Conservation (phyloP, 2,329 filamentous ascomycete species). For the Fusarium ambrosium region DNA sequence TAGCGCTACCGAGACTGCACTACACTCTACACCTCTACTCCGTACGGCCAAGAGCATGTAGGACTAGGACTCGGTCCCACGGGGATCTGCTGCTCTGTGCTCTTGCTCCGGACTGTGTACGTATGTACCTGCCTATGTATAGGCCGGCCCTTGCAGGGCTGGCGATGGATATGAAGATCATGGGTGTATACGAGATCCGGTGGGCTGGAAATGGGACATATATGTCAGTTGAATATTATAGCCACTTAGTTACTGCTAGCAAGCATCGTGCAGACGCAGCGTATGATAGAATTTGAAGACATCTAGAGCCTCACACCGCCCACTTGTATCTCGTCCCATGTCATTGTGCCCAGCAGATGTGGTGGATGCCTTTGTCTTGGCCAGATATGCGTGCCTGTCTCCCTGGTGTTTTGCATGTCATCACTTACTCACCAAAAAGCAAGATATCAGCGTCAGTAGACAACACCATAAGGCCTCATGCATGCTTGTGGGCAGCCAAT, state of each 20-base stretch:
- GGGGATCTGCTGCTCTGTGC: slow-evolving; percentile 12
- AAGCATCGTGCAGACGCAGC: slow-evolving; percentile 21
- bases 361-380: slow-evolving; percentile 5
- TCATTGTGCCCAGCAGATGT: background rate
- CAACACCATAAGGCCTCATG: slow-evolving; percentile 22
- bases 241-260: slow-evolving; percentile 17
- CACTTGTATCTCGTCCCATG: background rate
- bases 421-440: slow-evolving; percentile 12
- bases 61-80: slow-evolving; percentile 12
- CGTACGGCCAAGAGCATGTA: slow-evolving; percentile 13
- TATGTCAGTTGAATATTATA: slow-evolving; percentile 40
- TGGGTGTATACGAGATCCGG: slow-evolving; percentile 39
- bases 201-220: slow-evolving; percentile 33
- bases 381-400: slow-evolving; percentile 9
- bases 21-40: slow-evolving; percentile 7
- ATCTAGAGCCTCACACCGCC: background rate
- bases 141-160: slow-evolving; percentile 32
- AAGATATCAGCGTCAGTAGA: slow-evolving; percentile 12
- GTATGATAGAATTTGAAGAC: slow-evolving; percentile 23
- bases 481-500: slow-evolving; percentile 29
- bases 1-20: slow-evolving; percentile 9
- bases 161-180: slow-evolving; percentile 36
- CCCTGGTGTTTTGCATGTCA: slow-evolving; percentile 11
- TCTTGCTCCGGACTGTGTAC: background rate
- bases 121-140: slow-evolving; percentile 28